Base-by-base conservation (phyloP, 139 green algal genomes). In the Micractinium sp. region DNA sequence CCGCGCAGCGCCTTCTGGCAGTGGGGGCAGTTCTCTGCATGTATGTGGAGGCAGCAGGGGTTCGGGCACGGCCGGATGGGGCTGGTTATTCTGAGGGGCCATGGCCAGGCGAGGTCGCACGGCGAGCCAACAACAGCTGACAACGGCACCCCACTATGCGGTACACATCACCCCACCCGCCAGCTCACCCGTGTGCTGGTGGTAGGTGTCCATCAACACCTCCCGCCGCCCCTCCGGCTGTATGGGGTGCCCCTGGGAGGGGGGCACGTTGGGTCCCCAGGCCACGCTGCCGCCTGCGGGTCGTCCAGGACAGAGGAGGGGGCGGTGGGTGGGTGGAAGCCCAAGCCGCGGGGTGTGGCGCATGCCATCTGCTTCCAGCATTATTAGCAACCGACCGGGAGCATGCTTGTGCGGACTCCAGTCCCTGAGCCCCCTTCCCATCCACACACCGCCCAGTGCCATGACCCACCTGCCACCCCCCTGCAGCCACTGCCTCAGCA, bases 1-100 rank as follows among this genome's bases (percentile, higher is more conserved):
- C 56, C n/a, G n/a, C 33, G n/a, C n/a, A 86, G 56, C 81, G 81
- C 81, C 56, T 53, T 56, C 3, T 56, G 81, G 81, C 81, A 86
- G 56, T 86, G 81, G 9, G 81, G 81, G 81, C 81, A 86, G 56
- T 86, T 60, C 81, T 86, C 81, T 86, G 81, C 81, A 85, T 19
- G 29, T 14, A n/a, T 0, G 16, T 27, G 29, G 47, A n/a, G 3
- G 47, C 79, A 85, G 22, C 16, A 20, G 4, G 33, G n/a, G n/a
- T n/a, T n/a, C n/a, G n/a, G 60, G 60, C 15, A 67, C 60, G 60
- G n/a, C n/a, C n/a, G n/a, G 76, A 60, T 38, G 76, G 18, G 27
- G 4, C 35, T 3, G 35, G 15, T 39, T 5, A 22, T 36, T 3
- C 9, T 15, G 27, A 79, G 27, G 63, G 63, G 20, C n/a, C n/a